Evolutionary conservation across 1,284 basidiomycete species (phyloP), one percentile per base, ranked within the genome.

Genomic region (Pascua sp.): DNA sequence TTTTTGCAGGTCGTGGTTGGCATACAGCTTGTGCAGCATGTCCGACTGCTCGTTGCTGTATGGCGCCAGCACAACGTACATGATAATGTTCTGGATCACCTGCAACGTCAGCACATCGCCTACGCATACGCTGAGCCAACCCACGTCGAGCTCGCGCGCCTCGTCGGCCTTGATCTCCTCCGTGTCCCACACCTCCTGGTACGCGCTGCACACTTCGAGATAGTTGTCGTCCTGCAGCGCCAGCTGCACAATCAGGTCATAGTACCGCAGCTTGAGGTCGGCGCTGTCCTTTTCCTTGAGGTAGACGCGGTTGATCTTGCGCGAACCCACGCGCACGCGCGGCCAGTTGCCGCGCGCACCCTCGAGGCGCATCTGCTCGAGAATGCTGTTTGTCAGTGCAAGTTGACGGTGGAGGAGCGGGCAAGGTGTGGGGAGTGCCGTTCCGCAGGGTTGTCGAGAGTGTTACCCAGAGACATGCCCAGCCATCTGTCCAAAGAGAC

Each of bases 41-140:
- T 98, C 94, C 13, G 87, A 91, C 78, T 99, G 96, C 77, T 98
- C 96, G 75, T 98, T 98, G 77, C 89, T 89, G 75, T 96, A 90
- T 8, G 94, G 87, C 0, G 93, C 89, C 53, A 98, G 85, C 18
- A 97, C 86, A 53, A 97, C 85, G 72, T 96, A 98, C 78, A 92
- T 93, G 55, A 96, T 87, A 57, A 98, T 92, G 74, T 94, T 91
- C 77, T 91, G 90, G 17, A 94, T 82, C 39, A 90, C 89, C 91
- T 93, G 64, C 5, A 32, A 32, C 17, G 49, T 57, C 46, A 56
- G 58, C 45, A 32, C 16, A n/a, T 7, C 7, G 24, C 24, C 4
- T 32, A 32, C 24, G 12, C 17, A 10, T 16, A 2, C 15, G 32
- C 17, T 39, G 11, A 3, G 13, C 8, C 12, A 49, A 75, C 88